Conservation (phyloP, 306 rosid species). For the Alnus rubra region DNA sequence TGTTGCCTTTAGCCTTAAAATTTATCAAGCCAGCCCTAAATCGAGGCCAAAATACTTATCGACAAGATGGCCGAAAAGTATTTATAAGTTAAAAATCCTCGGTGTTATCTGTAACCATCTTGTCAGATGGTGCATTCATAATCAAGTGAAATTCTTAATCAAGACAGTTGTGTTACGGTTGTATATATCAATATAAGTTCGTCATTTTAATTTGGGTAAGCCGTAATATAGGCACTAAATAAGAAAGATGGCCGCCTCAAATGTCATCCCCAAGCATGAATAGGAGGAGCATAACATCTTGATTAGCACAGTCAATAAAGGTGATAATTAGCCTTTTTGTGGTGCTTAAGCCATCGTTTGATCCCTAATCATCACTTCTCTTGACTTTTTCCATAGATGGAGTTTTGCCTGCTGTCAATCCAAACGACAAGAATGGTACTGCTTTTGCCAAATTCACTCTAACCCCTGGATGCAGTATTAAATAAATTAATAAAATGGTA, state of each 20-base stretch:
- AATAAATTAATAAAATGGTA: not conserved
- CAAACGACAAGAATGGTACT: not conserved
- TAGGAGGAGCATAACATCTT: conserved; percentile 22
- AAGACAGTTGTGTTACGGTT: conserved; percentile 10
- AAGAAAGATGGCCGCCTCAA: not conserved
- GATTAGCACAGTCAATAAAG: conserved; percentile 33
- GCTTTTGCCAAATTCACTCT: not conserved
- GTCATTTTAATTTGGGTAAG: not conserved
- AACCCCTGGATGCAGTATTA: not conserved
- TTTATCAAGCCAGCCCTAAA: too few species aligned
- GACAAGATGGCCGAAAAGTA: not conserved
- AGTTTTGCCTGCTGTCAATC: conserved; percentile 17
- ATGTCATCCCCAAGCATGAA: conserved; percentile 21
- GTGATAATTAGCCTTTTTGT: conserved; percentile 32
- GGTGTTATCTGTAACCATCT: not conserved
- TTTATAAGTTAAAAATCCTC: not conserved
- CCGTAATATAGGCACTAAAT: not conserved
- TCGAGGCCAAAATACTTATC: too few species aligned
- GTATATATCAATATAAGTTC: not conserved
- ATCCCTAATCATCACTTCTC: conserved; percentile 37
- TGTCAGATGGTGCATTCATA: not conserved
- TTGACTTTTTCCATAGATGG: conserved; percentile 41
- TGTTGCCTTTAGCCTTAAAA: too few species aligned
- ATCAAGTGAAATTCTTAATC: not conserved
- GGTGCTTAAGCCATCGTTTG: conserved; percentile 43